A percentile compares a stretch with the other conserved stretches of the same genome.
phyloP scores from a whole-genome alignment of 2,329 filamentous ascomycete genomes.

The Venturia asperata region DNA sequence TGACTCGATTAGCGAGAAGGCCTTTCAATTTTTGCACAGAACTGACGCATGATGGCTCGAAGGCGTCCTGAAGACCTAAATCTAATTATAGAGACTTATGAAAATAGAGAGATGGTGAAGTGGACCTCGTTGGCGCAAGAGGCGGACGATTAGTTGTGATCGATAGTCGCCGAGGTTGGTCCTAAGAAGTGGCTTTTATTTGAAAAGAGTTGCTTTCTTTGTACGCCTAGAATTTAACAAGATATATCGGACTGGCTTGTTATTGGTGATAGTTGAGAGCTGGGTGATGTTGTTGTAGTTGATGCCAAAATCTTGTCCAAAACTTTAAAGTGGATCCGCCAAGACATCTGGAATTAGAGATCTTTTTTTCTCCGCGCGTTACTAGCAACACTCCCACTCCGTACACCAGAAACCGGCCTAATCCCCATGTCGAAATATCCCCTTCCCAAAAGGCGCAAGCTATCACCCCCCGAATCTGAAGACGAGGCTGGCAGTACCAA shows the following conservation, averaged over 20 bases:
- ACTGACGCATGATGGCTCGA: background rate
- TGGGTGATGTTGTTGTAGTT: no score
- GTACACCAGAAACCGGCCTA: background rate
- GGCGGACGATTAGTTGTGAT: background rate
- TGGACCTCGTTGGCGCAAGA: background rate
- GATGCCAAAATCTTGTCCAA: no score
- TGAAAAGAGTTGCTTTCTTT: background rate
- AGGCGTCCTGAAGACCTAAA: background rate
- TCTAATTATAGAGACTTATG: background rate
- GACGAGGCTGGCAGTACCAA: constrained; percentile 10
- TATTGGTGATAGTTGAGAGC: no score
- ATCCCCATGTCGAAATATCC: constrained; percentile 30
- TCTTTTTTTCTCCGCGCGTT: background rate
- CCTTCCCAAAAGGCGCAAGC: constrained; percentile 32
- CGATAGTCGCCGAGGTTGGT: background rate
- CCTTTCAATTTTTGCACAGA: no score
- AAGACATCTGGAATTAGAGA: background rate
- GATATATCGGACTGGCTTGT: no score
- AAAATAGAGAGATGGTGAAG: background rate
- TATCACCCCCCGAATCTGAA: constrained; percentile 31
- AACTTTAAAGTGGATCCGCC: constrained; percentile 50
- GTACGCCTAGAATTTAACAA: background rate
- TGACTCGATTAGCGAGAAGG: background rate
- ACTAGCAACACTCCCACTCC: background rate
- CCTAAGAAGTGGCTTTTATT: background rate